Base-by-base conservation (phyloP, 306 rosid genomes). In the Glycine latifolia region DNA sequence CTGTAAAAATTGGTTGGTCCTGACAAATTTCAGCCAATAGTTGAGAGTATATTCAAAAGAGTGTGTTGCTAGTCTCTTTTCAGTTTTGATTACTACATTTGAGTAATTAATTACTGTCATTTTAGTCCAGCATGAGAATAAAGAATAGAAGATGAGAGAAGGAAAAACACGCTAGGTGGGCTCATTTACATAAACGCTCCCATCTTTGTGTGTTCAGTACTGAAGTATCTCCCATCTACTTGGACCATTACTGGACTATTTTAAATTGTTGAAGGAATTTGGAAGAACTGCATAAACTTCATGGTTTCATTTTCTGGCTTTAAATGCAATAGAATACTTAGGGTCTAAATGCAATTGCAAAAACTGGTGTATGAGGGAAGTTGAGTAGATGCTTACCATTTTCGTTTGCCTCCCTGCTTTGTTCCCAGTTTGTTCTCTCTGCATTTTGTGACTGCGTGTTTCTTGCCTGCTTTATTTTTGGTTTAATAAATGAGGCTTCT, bases 321-420 rank as follows among this genome's bases (percentile, higher is more conserved):
- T 75, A 60, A 60, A 33, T 60, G 79, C 71, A 75, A 41, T 75
- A 43, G 44, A 68, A 55, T 73, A n/a, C 39, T 11, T 16, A 37
- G 10, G 10, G 79, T 7, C 58, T 59, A 12, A 1, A 44, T 46
- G 71, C 8, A 26, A 65, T 56, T 75, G 79, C 8, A 26, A 75
- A 65, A 75, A 46, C 60, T 59, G 56, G 31, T 12, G 10, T 41
- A 26, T 58, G 49, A 50, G 67, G 69, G 56, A 58, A n/a, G 20
- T 76, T 52, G 54, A 17, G 44, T 35, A 10, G 41, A 63, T 37
- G 39, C 39, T 49, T 76, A 10, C 7, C 26, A 2, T 17, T 76
- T 49, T 54, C 54, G 4, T 41, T 35, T 41, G 47, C 75, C 26
- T 67, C 46, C 75, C 46, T 78, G 33, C 60, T 78, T 67, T 78